Conservation (phyloP, 805 yeast species). For the Pichia ethanolica region DNA sequence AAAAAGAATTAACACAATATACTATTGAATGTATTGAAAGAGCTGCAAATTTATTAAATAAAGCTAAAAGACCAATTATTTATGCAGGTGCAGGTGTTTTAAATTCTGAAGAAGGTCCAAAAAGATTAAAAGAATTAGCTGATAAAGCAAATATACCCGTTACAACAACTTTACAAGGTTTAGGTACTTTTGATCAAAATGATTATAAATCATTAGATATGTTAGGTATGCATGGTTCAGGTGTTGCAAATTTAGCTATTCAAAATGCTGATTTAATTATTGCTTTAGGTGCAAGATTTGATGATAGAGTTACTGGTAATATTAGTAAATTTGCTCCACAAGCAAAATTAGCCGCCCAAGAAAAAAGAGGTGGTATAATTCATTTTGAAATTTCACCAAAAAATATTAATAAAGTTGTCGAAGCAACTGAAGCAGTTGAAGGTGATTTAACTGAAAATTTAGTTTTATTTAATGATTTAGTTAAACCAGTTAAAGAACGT, state of each 20-base stretch:
- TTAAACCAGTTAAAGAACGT: slow-evolving; percentile 58
- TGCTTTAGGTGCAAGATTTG: slow-evolving; percentile 96
- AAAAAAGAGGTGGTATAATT: slow-evolving; percentile 88
- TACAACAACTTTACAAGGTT: slow-evolving; percentile 88
- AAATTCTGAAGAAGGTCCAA: slow-evolving; percentile 74
- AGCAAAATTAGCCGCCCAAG: slow-evolving; percentile 82
- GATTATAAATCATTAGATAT: slow-evolving; percentile 88
- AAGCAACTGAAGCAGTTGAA: slow-evolving; percentile 93
- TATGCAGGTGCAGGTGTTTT: slow-evolving; percentile 91
- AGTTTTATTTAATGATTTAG: slow-evolving; percentile 61
- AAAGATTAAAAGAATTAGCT: slow-evolving; percentile 69
- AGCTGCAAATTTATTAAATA: slow-evolving; percentile 71
- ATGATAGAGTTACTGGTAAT: slow-evolving; percentile 93
- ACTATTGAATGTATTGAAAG: slow-evolving; percentile 66
- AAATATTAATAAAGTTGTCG: slow-evolving; percentile 95
- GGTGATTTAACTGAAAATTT: slow-evolving; percentile 88
- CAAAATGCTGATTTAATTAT: slow-evolving; percentile 90
- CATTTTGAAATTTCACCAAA: slow-evolving; percentile 96
- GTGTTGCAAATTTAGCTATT: slow-evolving; percentile 89
- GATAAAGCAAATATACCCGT: slow-evolving; percentile 92
- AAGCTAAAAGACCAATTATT: slow-evolving; percentile 79
- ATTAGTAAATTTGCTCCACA: slow-evolving; percentile 86
- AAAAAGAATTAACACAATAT: slow-evolving; percentile 63
- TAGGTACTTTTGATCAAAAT: slow-evolving; percentile 90
- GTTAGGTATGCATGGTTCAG: slow-evolving; percentile 98